Base-by-base conservation (phyloP, 1,139 yeast species). In the Sugiyamaella xylanicola region DNA sequence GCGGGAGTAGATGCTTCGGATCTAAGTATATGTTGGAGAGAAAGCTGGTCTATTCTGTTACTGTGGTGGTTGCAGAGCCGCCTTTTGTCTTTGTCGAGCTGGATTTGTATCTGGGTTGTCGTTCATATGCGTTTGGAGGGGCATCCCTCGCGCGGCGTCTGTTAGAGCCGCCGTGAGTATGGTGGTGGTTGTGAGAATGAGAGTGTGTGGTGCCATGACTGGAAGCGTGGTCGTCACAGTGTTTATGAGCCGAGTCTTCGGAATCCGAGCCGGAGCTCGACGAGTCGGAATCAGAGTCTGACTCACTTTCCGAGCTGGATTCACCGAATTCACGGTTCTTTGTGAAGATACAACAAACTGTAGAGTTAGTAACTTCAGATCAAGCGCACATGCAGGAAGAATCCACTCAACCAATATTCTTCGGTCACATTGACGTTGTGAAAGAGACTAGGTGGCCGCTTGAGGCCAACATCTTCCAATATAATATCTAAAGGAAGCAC, bases 261-360 rank as follows among this genome's bases (percentile, higher is more conserved):
- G 53, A 54, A 36, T 48, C 61, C 21, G 42, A 58, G 35, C 60
- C 62, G 4, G 68, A 58, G 22, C 57, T 60, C n/a, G 64, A 50
- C 4, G 72, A 65, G 51, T 75, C 82, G n/a, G 77, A 71, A 53
- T 76, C 81, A 57, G 75, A 59, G 17, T 58, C 64, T 47, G 75
- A 72, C 48, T 76, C 70, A 11, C 67, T 73, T 20, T 74, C 77
- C 16, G 73, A 76, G 16, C 80, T 78, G 51, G 78, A 83, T 58
- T 83, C 88, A 37, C 83, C 93, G 65, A 85, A 86, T 63, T 83
- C 86, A 35, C 83, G 77, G 51, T 85, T 86, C 1, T 96, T 96
- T 67, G 90, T 96, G 74, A 86, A 93, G 20, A 93, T 92, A 64
- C 99, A 92, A 69, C 99, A 93, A n/a, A 92, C 76, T 72, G 19